Base-by-base conservation (phyloP, 805 yeast genomes). In the Debaryomyces tyrocola region DNA sequence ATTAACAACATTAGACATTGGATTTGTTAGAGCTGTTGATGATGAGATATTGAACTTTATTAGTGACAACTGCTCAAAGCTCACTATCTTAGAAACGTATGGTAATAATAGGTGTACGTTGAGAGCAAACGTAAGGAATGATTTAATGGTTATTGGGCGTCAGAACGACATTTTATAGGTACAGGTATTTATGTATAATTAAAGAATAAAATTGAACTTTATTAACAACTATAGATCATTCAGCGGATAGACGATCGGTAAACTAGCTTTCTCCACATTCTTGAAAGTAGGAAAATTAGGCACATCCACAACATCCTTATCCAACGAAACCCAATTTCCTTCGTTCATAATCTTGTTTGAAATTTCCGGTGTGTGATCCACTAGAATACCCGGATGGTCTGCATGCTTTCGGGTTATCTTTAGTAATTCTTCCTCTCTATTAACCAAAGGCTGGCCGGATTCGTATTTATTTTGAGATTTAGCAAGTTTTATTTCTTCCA, bases 21-120 rank as follows among this genome's bases (percentile, higher is more conserved):
- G 97, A 0, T 92, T 92, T 65, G 87, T 90, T 2, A 72, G 95
- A 34, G 72, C 82, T 17, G 78, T 89, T 10, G 90, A 90, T 59
- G 89, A 92, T 63, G 77, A 74, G 15, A 77, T 82, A 0, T 62
- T 91, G n/a, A 79, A 78, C 20, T 57, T 76, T 24, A 54, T 90
- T 17, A 77, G 86, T 2, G 66, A 75, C 21, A 74, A 78, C 9
- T 87, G 94, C 51, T 78, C 83, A 0, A 79, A 79, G 40, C 65
- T 92, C 46, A 74, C 76, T 39, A 73, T 87, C 12, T 60, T 92
- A 45, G 95, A 89, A 56, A 91, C 89, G 12, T 90, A 84, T 62
- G 97, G 97, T 1, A 74, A 85, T 58, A 87, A 86, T 59, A 70
- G 82, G 55, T 80, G 90, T 48, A 80, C 90, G 1, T 67, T 74